These are phyloP conservation scores for Globisporangium carolinianum DNA, from an alignment of 352 stramenopile genomes.

Conservation along the genomic window DNA sequence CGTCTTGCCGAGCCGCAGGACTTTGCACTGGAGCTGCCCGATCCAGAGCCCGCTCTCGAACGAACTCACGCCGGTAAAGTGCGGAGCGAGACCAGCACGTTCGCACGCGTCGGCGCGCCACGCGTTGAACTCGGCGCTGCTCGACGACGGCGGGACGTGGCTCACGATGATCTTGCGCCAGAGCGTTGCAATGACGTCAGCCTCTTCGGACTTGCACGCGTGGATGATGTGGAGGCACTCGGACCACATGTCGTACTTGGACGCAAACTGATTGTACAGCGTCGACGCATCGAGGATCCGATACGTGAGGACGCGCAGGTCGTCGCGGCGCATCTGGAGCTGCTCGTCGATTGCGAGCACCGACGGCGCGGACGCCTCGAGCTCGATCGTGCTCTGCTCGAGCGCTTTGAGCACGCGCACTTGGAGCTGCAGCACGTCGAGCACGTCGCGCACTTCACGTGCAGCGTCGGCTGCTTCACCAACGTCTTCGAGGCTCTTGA, in stretches of 20 bases:
- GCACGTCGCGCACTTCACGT: constrained; percentile 69
- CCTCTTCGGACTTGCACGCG: constrained; percentile 77
- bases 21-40: constrained; percentile 68
- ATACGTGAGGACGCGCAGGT: constrained; percentile 62
- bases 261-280: constrained; percentile 82
- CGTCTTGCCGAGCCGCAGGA: constrained; percentile 67
- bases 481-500: constrained; percentile 75
- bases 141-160: constrained; percentile 54
- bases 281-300: constrained; percentile 77
- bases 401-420: constrained; percentile 75
- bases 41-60: constrained; percentile 82
- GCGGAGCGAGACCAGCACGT: constrained; percentile 40
- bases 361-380: constrained; percentile 37
- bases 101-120: constrained; percentile 69
- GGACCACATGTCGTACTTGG: constrained; percentile 84
- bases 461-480: constrained; percentile 64
- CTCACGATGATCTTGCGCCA: constrained; percentile 79
- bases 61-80: constrained; percentile 28
- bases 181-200: constrained; percentile 49
- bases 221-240: constrained; percentile 85
- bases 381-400: constrained; percentile 57
- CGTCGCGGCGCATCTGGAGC: constrained; percentile 38
- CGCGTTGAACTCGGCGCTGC: constrained; percentile 57
- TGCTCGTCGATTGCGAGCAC: constrained; percentile 32
- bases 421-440: constrained; percentile 80